Percentiles rank a stretch among this genome's conserved stretches.
Conservation (phyloP, 192 early-diverging fungal species). For the Borealophlyctis nickersoniae region DNA sequence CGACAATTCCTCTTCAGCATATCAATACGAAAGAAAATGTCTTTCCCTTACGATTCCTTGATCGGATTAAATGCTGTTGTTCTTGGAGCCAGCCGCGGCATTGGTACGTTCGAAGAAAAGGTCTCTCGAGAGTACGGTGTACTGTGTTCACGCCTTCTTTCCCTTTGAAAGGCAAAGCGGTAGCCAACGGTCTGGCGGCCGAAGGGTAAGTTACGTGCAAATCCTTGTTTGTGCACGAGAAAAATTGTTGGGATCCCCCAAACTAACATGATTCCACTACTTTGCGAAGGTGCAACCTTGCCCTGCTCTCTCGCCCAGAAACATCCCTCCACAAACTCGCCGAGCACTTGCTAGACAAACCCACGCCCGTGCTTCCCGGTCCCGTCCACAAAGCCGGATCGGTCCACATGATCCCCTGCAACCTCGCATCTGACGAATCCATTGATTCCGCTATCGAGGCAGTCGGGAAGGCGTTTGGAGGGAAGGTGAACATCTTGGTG, state of each 20-base stretch:
- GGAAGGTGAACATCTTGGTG: slow-evolving; percentile 5
- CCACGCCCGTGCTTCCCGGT: neutral
- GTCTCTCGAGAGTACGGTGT: neutral
- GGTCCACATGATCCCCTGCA: neutral
- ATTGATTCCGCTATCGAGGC: neutral
- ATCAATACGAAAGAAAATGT: too few species aligned
- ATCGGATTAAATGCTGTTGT: slow-evolving; percentile 2
- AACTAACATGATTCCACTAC: neutral
- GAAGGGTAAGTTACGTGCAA: slow-evolving; percentile 7
- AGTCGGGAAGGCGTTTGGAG: slow-evolving; percentile 3
- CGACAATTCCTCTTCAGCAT: too few species aligned
- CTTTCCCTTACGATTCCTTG: neutral
- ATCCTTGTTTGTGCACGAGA: too few species aligned
- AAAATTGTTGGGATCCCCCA: neutral
- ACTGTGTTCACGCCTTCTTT: neutral
- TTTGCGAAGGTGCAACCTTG: neutral
- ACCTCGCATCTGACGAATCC: slow-evolving; percentile 3
- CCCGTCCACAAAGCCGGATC: neutral
- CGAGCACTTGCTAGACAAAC: neutral
- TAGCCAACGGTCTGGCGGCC: slow-evolving; percentile 6
- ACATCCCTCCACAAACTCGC: slow-evolving; percentile 1
- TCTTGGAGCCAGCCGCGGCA: slow-evolving; percentile 9
- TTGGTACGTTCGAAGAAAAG: too few species aligned
- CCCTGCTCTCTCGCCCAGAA: neutral
- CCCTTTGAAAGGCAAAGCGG: neutral